Evolutionary conservation across 2,329 filamentous ascomycete genomes (phyloP), one percentile per base, ranked within the genome.

Genomic region (Parascedosporium putredinis): DNA sequence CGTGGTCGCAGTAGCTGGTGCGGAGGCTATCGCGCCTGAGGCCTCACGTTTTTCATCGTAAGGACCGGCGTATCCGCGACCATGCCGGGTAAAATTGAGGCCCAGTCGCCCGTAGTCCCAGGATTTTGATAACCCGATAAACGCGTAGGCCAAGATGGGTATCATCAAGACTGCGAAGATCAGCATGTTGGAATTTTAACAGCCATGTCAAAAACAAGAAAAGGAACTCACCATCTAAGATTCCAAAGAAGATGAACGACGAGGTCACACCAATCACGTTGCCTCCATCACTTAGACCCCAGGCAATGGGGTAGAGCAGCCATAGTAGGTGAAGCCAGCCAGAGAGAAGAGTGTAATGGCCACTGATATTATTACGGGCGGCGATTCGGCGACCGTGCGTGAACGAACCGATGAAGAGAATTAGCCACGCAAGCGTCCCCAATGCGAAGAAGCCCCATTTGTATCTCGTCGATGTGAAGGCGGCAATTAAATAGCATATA

Each of bases 371-470:
- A 45, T 75, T 57, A 42, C 68, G 68, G 34, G 55, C 56, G 10
- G 73, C 71, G 1, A 64, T 60, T 33, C 60, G 58, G 6, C 59
- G 59, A 51, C 70, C 67, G 45, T 65, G 59, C 46, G 60, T 54
- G 25, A 76, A 54, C 2, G 69, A 74, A 54, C 65, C 68, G 59
- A 64, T 61, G 24, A 69, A 67, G n/a, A 78, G 65, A 46, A 73
- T 61, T 5, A 71, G 33, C 51, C 65, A 74, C 34, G 73, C 70
- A 14, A 70, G 53, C 12, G 70, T 72, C 54, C 74, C 75, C 51
- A 77, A 75, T 53, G 63, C 69, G 57, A 64, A 79, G 66, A 76
- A 79, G 5, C 76, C 76, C 75, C 75, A 79, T 61, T 77, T 78
- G 62, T 79, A 78, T 55, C 63, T 67, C 45, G 68, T 69, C 5